These are phyloP conservation scores for Annulohypoxylon moriforme DNA, from an alignment of 495 filamentous ascomycete genomes.

Conservation along the genomic window DNA sequence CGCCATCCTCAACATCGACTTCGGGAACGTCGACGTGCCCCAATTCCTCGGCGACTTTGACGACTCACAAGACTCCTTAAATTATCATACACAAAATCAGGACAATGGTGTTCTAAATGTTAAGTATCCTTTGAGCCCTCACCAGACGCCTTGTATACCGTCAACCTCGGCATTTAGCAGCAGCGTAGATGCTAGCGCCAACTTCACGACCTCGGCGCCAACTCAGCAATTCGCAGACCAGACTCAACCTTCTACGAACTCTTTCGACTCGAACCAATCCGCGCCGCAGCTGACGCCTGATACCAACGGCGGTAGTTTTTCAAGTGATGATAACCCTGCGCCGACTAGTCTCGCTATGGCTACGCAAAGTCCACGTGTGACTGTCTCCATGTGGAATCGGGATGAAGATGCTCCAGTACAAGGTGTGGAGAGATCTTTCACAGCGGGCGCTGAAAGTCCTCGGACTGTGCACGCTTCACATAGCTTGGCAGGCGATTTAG, in stretches of 20 bases:
- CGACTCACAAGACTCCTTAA: slow-evolving; percentile 21
- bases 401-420: slow-evolving; percentile 48
- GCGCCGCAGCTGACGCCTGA: slow-evolving; percentile 59
- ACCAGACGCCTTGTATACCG: slow-evolving; percentile 46
- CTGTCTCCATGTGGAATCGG: slow-evolving; percentile 61
- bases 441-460: slow-evolving; percentile 29
- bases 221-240: slow-evolving; percentile 23
- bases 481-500: slow-evolving; percentile 45
- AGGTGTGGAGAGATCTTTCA: slow-evolving; percentile 46
- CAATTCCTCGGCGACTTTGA: slow-evolving; percentile 49
- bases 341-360: slow-evolving; percentile 52
- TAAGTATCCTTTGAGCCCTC: slow-evolving; percentile 48
- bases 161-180: slow-evolving; percentile 33
- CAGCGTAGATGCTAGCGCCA: slow-evolving; percentile 23
- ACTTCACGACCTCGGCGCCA: slow-evolving; percentile 35
- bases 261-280: slow-evolving; percentile 44
- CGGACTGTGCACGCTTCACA: slow-evolving; percentile 31
- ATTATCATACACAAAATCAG: slow-evolving; percentile 48
- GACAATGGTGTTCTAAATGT: slow-evolving; percentile 36
- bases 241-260: slow-evolving; percentile 45
- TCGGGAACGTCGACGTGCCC: slow-evolving; percentile 48
- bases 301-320: slow-evolving; percentile 58
- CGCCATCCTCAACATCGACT: slow-evolving; percentile 55
- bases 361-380: slow-evolving; percentile 60
- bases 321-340: slow-evolving; percentile 59